Evolutionary conservation across 2,329 filamentous ascomycete species (phyloP).

Genomic region (Sporothrix protearum): DNA sequence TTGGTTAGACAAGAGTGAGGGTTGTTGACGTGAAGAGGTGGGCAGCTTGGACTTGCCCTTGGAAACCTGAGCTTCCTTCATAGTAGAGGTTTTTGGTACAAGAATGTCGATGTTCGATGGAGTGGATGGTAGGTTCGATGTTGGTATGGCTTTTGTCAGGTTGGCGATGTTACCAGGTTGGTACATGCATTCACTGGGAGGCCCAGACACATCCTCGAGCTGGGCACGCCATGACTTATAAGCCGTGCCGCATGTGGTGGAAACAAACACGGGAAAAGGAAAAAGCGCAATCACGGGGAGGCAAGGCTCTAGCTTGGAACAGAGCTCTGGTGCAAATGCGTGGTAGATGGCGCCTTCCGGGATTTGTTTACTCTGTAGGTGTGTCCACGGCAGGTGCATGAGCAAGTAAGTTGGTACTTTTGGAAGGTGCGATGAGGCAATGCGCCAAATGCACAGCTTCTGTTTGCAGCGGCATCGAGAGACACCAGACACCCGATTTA

Average conservation of each 20-base stretch:
- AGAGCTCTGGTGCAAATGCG: neutral
- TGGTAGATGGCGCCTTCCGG: neutral
- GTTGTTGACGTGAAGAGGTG: too few species aligned
- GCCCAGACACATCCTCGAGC: neutral
- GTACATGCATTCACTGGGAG: too few species aligned
- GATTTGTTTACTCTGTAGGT: neutral
- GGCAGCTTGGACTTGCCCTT: neutral
- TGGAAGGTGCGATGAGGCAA: neutral
- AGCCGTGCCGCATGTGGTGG: neutral
- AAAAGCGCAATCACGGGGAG: neutral
- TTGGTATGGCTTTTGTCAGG: too few species aligned
- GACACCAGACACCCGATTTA: neutral
- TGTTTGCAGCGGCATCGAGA: neutral
- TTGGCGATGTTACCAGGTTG: too few species aligned
- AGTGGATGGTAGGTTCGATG: neutral
- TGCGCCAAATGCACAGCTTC: neutral
- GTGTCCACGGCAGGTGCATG: neutral
- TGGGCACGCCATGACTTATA: neutral
- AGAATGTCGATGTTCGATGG: neutral
- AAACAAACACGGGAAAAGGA: neutral
- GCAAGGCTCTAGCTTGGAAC: neutral
- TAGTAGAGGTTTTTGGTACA: neutral
- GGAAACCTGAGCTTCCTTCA: slow-evolving; percentile 18
- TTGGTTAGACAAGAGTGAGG: neutral
- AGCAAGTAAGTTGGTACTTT: neutral